phyloP scores from a whole-genome alignment of 768 basidiomycete species.

The Sporobolomyces roseus region DNA sequence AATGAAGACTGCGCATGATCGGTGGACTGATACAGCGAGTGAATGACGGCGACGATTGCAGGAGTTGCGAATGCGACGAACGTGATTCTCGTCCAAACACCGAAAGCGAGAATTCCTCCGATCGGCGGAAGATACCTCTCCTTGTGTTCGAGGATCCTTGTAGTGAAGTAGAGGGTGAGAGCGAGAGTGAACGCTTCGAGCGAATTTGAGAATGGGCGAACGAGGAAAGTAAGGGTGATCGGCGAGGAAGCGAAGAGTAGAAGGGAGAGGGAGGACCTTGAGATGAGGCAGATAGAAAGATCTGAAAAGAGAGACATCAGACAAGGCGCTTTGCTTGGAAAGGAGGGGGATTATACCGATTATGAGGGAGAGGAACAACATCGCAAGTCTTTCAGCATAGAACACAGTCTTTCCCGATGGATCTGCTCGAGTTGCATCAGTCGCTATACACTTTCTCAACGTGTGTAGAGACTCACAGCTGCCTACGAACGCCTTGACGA shows the following conservation, averaged over 20 bases:
- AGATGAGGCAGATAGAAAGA: background rate
- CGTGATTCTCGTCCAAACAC: conserved; percentile 37
- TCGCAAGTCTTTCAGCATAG: conserved; percentile 7
- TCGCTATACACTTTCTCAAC: background rate
- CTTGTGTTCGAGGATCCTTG: background rate
- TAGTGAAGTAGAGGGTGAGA: background rate
- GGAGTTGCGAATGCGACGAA: conserved; percentile 34
- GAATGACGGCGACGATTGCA: background rate
- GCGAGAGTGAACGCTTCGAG: conserved; percentile 36
- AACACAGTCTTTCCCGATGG: conserved; percentile 16
- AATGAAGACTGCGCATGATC: no score
- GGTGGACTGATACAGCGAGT: background rate
- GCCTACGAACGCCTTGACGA: background rate
- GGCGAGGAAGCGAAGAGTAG: conserved; percentile 34
- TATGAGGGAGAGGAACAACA: conserved; percentile 20
- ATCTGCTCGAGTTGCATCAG: background rate
- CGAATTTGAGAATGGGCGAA: conserved; percentile 43
- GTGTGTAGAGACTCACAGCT: background rate
- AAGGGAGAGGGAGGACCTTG: background rate
- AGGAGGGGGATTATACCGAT: conserved; percentile 29
- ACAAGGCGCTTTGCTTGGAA: conserved; percentile 13
- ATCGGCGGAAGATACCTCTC: background rate
- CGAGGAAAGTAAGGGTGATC: conserved; percentile 33
- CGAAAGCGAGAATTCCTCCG: conserved; percentile 16
- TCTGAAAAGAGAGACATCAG: conserved; percentile 6